These are phyloP conservation scores for Leccinum proximum DNA, from an alignment of 1,284 basidiomycete genomes.

Conservation along the genomic window DNA sequence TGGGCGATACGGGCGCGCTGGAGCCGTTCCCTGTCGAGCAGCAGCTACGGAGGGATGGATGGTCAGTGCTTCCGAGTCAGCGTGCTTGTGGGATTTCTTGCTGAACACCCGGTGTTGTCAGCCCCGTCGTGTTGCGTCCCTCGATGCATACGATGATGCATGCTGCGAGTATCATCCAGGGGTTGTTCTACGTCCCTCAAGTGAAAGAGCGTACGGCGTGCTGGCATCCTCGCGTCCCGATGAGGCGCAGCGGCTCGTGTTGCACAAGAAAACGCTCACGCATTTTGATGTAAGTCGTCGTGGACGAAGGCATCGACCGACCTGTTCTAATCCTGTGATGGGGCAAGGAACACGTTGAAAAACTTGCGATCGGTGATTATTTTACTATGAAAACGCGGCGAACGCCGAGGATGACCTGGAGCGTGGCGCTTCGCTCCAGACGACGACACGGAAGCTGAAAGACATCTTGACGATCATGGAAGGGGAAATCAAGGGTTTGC, in stretches of 20 bases:
- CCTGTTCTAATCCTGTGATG: conserved; percentile 24
- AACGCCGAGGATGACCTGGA: conserved; percentile 41
- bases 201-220: conserved; percentile 49
- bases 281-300: conserved; percentile 47
- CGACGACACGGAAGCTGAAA: conserved; percentile 46
- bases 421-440: conserved; percentile 42
- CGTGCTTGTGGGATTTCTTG: neutral
- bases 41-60: conserved; percentile 50
- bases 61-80: conserved; percentile 38
- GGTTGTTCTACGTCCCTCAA: conserved; percentile 65
- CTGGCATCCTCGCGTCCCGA: conserved; percentile 30
- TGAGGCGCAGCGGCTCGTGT: conserved; percentile 45
- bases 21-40: conserved; percentile 44
- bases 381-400: conserved; percentile 71
- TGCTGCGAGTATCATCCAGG: conserved; percentile 61
- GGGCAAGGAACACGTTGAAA: conserved; percentile 56
- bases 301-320: neutral
- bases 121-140: conserved; percentile 64
- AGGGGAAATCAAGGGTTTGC: conserved; percentile 35
- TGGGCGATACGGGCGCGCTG: conserved; percentile 31
- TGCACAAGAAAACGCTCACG: conserved; percentile 45
- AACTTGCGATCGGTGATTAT: conserved; percentile 53
- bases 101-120: conserved; percentile 23
- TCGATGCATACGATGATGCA: conserved; percentile 46
- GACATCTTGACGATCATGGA: conserved; percentile 49